Conservation (phyloP, 805 yeast genomes). For the Candida odintsovae region DNA sequence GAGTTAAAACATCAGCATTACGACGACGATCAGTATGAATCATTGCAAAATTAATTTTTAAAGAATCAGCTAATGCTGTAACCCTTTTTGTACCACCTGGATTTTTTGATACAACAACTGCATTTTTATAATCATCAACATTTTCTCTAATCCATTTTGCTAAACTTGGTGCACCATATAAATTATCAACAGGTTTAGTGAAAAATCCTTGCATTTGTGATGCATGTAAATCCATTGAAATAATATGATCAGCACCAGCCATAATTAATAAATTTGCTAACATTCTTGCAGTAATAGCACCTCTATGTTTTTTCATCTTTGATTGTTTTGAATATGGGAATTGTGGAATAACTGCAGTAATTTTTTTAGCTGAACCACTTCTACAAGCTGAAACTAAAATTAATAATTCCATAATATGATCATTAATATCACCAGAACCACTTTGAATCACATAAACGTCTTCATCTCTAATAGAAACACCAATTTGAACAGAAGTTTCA, state of each 20-base stretch:
- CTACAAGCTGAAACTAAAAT: conserved; percentile 92
- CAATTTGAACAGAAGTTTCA: conserved; percentile 94
- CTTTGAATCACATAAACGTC: conserved; percentile 92
- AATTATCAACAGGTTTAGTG: conserved; percentile 93
- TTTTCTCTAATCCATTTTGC: conserved; percentile 95
- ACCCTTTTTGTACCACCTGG: conserved; percentile 99
- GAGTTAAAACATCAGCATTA: conserved; percentile 54
- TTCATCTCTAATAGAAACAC: conserved; percentile 93
- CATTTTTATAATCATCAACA: conserved; percentile 75
- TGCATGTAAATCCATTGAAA: conserved; percentile 94
- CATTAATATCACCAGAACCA: conserved; percentile 83
- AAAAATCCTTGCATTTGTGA: conserved; percentile 99
- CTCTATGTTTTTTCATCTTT: conserved; percentile 98
- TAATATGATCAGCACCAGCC: conserved; percentile 99
- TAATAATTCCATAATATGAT: conserved; percentile 92
- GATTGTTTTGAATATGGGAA: conserved; percentile 97
- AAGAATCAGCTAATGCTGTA: conserved; percentile 94
- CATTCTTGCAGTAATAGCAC: conserved; percentile 98
- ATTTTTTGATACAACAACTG: conserved; percentile 97
- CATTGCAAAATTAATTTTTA: conserved; percentile 97
- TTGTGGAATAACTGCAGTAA: conserved; percentile 94
- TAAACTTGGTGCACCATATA: conserved; percentile 93
- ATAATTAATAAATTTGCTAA: conserved; percentile 88
- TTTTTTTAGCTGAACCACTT: conserved; percentile 97
- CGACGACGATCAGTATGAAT: conserved; percentile 97